These are phyloP conservation scores for Pouteria glomerata DNA, from an alignment of 148 eudicot genomes.

Conservation along the genomic window DNA sequence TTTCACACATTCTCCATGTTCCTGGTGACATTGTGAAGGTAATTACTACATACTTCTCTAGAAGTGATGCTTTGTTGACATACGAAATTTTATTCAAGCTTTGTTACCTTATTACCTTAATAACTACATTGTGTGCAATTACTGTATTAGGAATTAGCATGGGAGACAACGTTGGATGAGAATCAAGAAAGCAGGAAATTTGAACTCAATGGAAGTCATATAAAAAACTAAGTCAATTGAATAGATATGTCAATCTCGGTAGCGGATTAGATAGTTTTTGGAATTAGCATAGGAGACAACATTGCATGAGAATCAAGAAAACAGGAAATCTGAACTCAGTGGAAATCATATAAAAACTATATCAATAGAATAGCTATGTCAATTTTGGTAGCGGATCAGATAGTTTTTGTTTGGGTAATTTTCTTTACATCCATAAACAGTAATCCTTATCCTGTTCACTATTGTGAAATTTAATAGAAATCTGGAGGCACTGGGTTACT, in stretches of 20 bases:
- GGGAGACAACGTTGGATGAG: neutral
- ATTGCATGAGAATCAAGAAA: neutral
- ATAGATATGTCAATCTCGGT: neutral
- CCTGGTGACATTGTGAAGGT: conserved; percentile 95
- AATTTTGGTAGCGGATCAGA: neutral
- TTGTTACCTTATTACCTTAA: neutral
- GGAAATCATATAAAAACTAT: neutral
- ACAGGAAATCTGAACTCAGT: neutral
- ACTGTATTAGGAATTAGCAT: neutral
- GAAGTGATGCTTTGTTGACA: neutral
- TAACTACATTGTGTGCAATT: neutral
- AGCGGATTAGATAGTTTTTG: neutral
- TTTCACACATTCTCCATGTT: conserved; percentile 57
- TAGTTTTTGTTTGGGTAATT: conserved; percentile 3
- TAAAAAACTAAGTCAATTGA: neutral
- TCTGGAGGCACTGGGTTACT: neutral
- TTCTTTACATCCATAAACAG: neutral
- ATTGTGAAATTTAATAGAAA: neutral
- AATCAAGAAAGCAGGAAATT: neutral
- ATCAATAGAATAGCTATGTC: neutral
- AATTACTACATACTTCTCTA: neutral
- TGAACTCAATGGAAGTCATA: neutral
- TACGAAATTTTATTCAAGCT: neutral
- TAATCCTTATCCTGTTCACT: neutral
- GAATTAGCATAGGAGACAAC: neutral